phyloP scores from a whole-genome alignment of 352 stramenopile species.

The Phytophthora ramorum region DNA sequence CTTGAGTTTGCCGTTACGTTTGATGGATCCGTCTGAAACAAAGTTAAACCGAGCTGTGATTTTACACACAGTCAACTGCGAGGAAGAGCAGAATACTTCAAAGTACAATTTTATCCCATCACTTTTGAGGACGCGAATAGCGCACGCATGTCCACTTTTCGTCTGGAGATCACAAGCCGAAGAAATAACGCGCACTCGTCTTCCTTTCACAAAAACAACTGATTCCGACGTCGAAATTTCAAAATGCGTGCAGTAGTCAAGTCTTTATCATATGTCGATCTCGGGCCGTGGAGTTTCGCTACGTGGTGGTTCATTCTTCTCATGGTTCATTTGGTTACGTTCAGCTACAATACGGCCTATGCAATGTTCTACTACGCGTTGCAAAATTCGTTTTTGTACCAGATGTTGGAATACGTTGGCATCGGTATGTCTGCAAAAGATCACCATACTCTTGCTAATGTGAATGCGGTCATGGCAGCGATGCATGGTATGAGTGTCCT shows the following conservation, averaged over 20 bases:
- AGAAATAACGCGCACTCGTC: too few species aligned
- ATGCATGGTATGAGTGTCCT: constrained; percentile 17
- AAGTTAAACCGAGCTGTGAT: constrained; percentile 14
- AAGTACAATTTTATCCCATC: constrained; percentile 27
- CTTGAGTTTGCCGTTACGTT: too few species aligned
- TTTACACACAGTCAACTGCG: constrained; percentile 16
- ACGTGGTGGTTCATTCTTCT: constrained; percentile 22
- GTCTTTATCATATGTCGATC: constrained; percentile 17
- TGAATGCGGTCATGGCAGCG: constrained; percentile 7
- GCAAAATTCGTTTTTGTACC: constrained; percentile 8
- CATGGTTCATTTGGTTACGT: constrained; percentile 5
- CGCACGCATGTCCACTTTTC: too few species aligned
- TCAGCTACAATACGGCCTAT: constrained; percentile 16
- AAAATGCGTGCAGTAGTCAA: too few species aligned
- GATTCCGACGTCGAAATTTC: too few species aligned
- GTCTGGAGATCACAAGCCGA: too few species aligned
- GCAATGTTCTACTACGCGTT: constrained; percentile 18
- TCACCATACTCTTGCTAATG: constrained; percentile 10
- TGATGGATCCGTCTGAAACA: constrained; percentile 20
- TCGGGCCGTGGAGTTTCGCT: constrained; percentile 3
- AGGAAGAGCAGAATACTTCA: background rate
- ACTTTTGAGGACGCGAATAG: constrained; percentile 11
- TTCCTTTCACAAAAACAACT: too few species aligned
- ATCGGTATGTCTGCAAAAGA: constrained; percentile 15
- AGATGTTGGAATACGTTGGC: constrained; percentile 18